Percentiles rank a stretch among this genome's conserved stretches.
Evolutionary conservation across 2,329 filamentous ascomycete species (phyloP).

Genomic region (Delphinella strobiligena): DNA sequence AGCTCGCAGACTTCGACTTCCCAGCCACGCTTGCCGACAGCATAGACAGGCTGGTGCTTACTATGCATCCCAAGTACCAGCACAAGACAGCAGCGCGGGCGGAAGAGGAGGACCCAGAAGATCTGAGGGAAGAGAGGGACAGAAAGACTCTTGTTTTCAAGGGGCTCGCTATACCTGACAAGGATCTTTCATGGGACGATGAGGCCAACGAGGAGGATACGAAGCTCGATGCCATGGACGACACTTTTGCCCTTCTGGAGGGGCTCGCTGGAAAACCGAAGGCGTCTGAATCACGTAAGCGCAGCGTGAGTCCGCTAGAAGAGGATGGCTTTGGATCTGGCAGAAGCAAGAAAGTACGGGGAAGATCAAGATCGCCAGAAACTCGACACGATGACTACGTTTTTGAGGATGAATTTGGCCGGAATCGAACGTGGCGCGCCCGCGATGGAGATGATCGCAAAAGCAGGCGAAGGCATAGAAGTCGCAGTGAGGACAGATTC

Average conservation of each 20-base stretch:
- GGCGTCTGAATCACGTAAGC: conserved; percentile 40
- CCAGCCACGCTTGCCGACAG: conserved; percentile 80
- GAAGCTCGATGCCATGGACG: conserved; percentile 63
- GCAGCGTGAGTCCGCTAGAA: conserved; percentile 46
- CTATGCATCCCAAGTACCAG: conserved; percentile 87
- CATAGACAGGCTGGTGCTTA: conserved; percentile 75
- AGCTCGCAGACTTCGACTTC: conserved; percentile 67
- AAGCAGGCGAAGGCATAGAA: conserved; percentile 27
- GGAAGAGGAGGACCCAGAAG: conserved; percentile 25
- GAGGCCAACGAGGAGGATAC: conserved; percentile 34
- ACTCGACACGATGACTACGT: conserved; percentile 40
- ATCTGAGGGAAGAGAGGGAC: conserved; percentile 37
- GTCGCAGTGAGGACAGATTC: conserved; percentile 45
- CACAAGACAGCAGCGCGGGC: conserved; percentile 14
- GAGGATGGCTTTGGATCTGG: conserved; percentile 19
- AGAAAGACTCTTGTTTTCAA: conserved; percentile 83
- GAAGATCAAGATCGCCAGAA: conserved; percentile 39
- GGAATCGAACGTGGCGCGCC: conserved; percentile 30
- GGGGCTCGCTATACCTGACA: conserved; percentile 77
- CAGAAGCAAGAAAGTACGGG: conserved; percentile 28
- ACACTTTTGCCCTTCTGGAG: conserved; percentile 87
- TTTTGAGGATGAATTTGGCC: conserved; percentile 49
- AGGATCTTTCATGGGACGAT: conserved; percentile 41
- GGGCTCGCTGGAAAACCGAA: conserved; percentile 53
- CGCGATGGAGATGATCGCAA: conserved; percentile 33